Base-by-base conservation (phyloP, 129 eudicot genomes). In the Escallonia herrerae region DNA sequence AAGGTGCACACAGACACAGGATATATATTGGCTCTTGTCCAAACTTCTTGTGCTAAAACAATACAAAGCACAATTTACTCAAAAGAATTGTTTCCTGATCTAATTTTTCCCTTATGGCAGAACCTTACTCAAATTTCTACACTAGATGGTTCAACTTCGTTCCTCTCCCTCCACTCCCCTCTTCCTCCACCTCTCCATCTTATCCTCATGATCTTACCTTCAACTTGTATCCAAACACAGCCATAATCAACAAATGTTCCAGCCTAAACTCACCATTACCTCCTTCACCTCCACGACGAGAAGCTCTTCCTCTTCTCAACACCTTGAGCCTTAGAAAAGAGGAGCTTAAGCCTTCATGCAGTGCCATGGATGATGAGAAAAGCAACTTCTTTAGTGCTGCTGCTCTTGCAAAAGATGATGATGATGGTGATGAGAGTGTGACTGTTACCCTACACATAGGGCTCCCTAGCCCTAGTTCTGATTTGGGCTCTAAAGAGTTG, bases 221-320 rank as follows among this genome's bases (percentile, higher is more conserved):
- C 76, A 44, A 44, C 37, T 47, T 22, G 33, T 22, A 22, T 22
- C 33, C 22, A 54, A 54, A 3, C 40, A 14, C 38, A 0, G 33
- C 6, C 58, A 54, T n/a, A 54, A 13, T 54, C 58, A 54, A 54
- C 37, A 33, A 7, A 41, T 44, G 14, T 38, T 22, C 33, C 43
- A 43, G 15, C 39, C 48, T 13, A 5, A 12, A 42, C 2, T 49
- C 47, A 5, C 39, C 62, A 6, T 6, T 70, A 13, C 51, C 62
- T 55, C 60, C 68, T 12, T 56, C 76, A 62, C 78, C 76, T 62
- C 78, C 73, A 44, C 59, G n/a, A 22, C 67, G 15, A 65, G 79
- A 80, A 77, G 90, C 84, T 65, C 90, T 84, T 43, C 90, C 90
- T 71, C 86, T 84, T 10, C 77, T 84, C 15, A 68, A 78, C 75